Conservation (phyloP, 1,139 yeast genomes). For the Yamadazyma sp. region DNA sequence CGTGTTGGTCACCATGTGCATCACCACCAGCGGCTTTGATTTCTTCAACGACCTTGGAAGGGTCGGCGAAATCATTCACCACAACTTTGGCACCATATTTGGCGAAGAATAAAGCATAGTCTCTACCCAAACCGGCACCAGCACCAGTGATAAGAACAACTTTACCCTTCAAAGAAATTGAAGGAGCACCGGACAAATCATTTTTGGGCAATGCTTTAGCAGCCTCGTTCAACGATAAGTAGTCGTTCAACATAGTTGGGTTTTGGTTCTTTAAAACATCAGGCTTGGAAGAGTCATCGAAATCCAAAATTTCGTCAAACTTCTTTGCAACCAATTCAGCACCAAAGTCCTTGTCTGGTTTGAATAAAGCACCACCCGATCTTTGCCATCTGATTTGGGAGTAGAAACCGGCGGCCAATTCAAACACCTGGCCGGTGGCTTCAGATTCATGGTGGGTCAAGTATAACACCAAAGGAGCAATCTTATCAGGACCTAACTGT, state of each 20-base stretch:
- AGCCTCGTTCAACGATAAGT: constrained; percentile 50
- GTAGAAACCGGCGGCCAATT: constrained; percentile 92
- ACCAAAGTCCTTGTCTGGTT: constrained; percentile 74
- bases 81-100: constrained; percentile 94
- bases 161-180: constrained; percentile 66
- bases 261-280: constrained; percentile 57
- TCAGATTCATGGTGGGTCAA: constrained; percentile 68
- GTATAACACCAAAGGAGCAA: constrained; percentile 86
- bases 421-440: constrained; percentile 73
- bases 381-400: constrained; percentile 96
- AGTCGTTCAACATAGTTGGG: constrained; percentile 66
- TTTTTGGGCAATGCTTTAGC: constrained; percentile 58
- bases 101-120: constrained; percentile 83
- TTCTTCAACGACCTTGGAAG: constrained; percentile 73
- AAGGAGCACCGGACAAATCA: constrained; percentile 52
- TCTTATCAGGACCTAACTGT: constrained; percentile 79
- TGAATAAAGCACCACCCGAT: constrained; percentile 80
- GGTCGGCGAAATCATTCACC: constrained; percentile 85
- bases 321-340: constrained; percentile 81
- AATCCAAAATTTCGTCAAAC: constrained; percentile 65
- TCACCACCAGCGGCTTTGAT: constrained; percentile 74
- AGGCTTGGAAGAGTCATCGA: constrained; percentile 54
- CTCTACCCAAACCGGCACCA: constrained; percentile 92
- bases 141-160: constrained; percentile 95
- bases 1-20: constrained; percentile 82